Conservation (phyloP, 2,329 filamentous ascomycete genomes). For the Hymenoscyphus fructigenus region DNA sequence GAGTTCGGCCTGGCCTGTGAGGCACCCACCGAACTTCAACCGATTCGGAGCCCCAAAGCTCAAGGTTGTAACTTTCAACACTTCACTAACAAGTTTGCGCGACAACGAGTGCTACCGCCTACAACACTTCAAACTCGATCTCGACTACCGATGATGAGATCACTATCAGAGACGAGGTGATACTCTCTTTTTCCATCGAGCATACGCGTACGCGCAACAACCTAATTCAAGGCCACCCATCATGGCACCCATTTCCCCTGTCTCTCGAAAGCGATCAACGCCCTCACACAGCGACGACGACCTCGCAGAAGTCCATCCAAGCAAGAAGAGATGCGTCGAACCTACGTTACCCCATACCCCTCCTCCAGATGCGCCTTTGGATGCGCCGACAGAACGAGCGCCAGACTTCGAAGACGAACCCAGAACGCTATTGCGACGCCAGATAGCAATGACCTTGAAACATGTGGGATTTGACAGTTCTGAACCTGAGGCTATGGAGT, state of each 20-base stretch:
- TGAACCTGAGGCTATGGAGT: conserved; percentile 56
- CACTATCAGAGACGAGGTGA: conserved; percentile 5
- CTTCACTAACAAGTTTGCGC: conserved; percentile 9
- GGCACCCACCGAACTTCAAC: too few relatives aligned
- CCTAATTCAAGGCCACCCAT: conserved; percentile 4
- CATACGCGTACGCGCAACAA: not conserved
- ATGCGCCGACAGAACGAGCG: conserved; percentile 4
- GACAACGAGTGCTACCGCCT: not conserved
- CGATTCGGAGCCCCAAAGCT: not conserved
- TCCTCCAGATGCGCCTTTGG: conserved; percentile 26
- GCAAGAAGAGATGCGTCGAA: conserved; percentile 31
- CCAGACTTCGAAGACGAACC: conserved; percentile 34
- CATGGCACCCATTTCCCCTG: conserved; percentile 29
- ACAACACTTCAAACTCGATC: not conserved
- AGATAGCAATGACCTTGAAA: conserved; percentile 54
- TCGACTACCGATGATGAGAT: conserved; percentile 12
- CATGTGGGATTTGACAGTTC: conserved; percentile 60
- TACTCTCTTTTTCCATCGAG: conserved; percentile 5
- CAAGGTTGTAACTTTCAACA: not conserved
- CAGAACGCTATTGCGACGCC: conserved; percentile 46
- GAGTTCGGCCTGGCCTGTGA: not conserved
- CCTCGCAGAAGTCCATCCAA: conserved; percentile 24
- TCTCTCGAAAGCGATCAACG: conserved; percentile 31
- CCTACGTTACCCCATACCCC: conserved; percentile 26
- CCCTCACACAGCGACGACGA: conserved; percentile 31